Base-by-base conservation (phyloP, 345 rosid species). In the Eucalyptus paniculata region DNA sequence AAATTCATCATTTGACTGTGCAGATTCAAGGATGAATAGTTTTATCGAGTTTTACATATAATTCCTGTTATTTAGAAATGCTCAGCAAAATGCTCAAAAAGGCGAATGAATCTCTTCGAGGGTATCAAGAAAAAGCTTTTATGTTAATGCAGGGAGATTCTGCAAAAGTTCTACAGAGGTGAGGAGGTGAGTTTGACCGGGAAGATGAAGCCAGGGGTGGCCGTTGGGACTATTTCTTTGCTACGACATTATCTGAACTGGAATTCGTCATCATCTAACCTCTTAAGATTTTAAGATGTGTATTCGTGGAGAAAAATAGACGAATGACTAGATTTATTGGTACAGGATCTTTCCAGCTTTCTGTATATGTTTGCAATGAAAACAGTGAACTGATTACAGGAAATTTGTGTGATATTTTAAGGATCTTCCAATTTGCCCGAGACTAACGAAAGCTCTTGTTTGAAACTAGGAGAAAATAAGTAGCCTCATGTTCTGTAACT, bases 391-490 rank as follows among this genome's bases (percentile, higher is more conserved):
- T 69, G 42, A 18, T 69, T 69, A 9, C 24, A 34, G 44, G 44
- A 9, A 34, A 69, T 34, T 69, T 40, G 44, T 34, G 1, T 1
- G 44, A 34, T 69, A 34, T 17, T 1, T 69, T 69, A 19, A 34
- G 13, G 13, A 69, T 69, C 32, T 65, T 65, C 40, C 0, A 65
- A n/a, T 65, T 16, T n/a, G 12, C 77, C 11, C 0, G 2, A 65
- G 77, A 65, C 40, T 0, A 15, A 18, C 13, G 0, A 67, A 4
- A 34, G 26, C 24, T 69, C 1, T 69, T 9, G 24, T 18, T 9
- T 69, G 81, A 34, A 34, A 32, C 81, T 69, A 2, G 13, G 44
- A 34, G 42, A 8, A 32, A 69, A 69, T 32, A 32, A 9, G 81
- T 18, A 34, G 81, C 42, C 44, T 69, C 24, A 5, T 69, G 81